Conservation (phyloP, 2,329 filamentous ascomycete genomes). For the Penicillium vulpinum region DNA sequence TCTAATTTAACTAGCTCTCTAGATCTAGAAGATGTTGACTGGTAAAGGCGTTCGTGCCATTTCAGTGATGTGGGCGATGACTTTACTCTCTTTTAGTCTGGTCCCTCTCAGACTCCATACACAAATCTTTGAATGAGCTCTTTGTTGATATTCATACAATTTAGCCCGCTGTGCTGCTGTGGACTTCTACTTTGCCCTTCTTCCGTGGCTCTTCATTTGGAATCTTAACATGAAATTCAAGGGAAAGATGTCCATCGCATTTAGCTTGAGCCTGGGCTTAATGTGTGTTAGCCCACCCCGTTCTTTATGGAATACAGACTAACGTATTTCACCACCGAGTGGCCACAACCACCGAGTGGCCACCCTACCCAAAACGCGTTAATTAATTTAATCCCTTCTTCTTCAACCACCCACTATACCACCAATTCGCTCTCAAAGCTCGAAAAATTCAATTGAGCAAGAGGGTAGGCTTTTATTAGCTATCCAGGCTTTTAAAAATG, state of each 20-base stretch:
- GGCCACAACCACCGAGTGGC: no score
- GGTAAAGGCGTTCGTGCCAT: constrained; percentile 18
- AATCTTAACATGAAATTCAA: constrained; percentile 39
- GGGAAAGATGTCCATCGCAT: constrained; percentile 40
- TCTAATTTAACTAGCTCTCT: neutral
- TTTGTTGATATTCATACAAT: neutral
- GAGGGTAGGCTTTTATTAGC: no score
- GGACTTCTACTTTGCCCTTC: constrained; percentile 40
- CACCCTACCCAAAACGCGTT: no score
- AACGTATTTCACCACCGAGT: no score
- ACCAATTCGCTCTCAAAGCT: no score
- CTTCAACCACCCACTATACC: no score
- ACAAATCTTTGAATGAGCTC: constrained; percentile 8
- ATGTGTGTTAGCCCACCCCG: constrained; percentile 20
- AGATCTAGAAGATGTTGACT: constrained; percentile 11
- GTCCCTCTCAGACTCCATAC: constrained; percentile 28
- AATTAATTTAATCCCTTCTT: no score
- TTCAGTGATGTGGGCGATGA: constrained; percentile 28
- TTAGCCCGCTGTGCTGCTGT: constrained; percentile 23
- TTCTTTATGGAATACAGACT: neutral
- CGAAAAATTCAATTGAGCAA: no score
- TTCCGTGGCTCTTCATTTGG: constrained; percentile 43
- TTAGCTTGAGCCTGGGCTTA: constrained; percentile 41
- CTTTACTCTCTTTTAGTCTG: constrained; percentile 23
- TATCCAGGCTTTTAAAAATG: no score